Evolutionary conservation across 768 basidiomycete species (phyloP), one percentile per base, ranked within the genome.

Genomic region (Lentinula sp.): DNA sequence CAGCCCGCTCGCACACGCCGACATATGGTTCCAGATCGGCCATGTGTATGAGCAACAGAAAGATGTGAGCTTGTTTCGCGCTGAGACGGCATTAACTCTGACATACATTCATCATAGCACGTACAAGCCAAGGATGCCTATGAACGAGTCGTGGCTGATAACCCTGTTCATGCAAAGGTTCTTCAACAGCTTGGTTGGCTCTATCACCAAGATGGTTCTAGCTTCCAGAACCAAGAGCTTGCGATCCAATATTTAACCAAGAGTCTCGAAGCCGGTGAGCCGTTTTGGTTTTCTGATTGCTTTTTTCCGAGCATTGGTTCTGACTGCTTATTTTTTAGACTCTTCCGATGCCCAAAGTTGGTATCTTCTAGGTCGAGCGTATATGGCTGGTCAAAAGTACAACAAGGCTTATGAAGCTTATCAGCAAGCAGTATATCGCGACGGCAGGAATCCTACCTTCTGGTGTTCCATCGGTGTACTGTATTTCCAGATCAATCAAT

Each of bases 21-120:
- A 99, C 67, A 98, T 99, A 65, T 98, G 95, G 95, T 98, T 98
- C 85, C 97, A 99, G 76, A 97, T 99, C 63, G 97, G 97, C 2
- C 97, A 98, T 69, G 96, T 98, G 18, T 94, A 92, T 68, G 97
- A 98, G 74, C 95, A 97, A 70, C 93, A 96, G 73, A 90, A 94
- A 75, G 95, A 98, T 71, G 95, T 95, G 71, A 74, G 77, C 74
- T 45, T 12, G 37, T 18, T 15, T 55, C 18, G 20, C 60, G 51
- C 41, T 39, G 42, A 6, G 53, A 35, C 4, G 28, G 42, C 39
- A 61, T 7, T 1, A 42, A 41, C 65, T 37, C 41, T 48, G 46
- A 51, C 52, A 57, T 39, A 20, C 1, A 12, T 36, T 7, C 50
- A 12, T 28, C 20, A n/a, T 72, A 98, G 96, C 91, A 93, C 73